Evolutionary conservation across 2,329 filamentous ascomycete genomes (phyloP).

Genomic region (Stenocarpella maydis): DNA sequence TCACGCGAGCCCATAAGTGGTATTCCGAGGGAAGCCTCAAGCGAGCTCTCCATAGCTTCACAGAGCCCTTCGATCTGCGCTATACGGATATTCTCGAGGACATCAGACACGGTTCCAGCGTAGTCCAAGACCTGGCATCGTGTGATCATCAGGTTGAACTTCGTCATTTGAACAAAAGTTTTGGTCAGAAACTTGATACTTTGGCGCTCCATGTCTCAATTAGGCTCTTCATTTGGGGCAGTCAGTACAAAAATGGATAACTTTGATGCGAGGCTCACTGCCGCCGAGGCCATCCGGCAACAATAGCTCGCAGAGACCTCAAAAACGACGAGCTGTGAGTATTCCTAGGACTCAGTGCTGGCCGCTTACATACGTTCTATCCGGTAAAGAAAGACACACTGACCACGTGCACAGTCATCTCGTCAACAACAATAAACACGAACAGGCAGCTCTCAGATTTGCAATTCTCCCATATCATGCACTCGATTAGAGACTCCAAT

Average conservation of each 20-base stretch:
- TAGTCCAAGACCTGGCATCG: background rate
- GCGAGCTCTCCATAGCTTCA: conserved; percentile 35
- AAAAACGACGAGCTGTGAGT: background rate
- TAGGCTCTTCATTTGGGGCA: background rate
- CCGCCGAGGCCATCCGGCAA: background rate
- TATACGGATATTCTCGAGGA: conserved; percentile 37
- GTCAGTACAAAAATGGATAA: background rate
- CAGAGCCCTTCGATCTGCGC: conserved; percentile 36
- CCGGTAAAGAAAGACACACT: background rate
- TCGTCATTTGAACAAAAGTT: background rate
- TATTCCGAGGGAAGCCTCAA: conserved; percentile 35
- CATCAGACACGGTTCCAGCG: background rate
- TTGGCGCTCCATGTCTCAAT: background rate
- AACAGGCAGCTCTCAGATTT: background rate
- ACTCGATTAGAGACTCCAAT: background rate
- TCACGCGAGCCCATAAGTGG: conserved; percentile 37
- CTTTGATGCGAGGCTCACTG: background rate
- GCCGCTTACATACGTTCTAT: rapidly evolving
- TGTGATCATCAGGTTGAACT: background rate
- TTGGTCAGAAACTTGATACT: background rate
- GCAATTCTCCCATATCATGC: conserved; percentile 3
- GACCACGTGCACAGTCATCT: background rate
- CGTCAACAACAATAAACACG: background rate
- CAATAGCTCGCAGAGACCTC: background rate
- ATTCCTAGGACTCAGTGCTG: background rate